phyloP scores from a whole-genome alignment of 78 protist species.

The Dictyostelium discoideum region DNA sequence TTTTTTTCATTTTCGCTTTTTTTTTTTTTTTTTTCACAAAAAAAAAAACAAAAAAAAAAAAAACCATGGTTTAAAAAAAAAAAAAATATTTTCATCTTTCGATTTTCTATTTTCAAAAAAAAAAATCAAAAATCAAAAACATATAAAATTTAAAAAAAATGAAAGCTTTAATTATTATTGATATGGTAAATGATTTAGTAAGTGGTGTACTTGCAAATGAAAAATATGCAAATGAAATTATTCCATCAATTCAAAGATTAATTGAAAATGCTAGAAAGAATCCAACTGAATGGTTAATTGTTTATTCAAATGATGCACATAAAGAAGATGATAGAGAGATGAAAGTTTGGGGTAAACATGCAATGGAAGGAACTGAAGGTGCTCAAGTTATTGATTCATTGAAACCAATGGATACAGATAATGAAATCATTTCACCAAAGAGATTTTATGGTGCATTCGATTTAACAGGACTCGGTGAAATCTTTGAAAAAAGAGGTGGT shows the following conservation, averaged over 20 bases:
- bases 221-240: constrained; percentile 12
- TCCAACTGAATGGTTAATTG: constrained; percentile 31
- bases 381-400: constrained; percentile 25
- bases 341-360: constrained; percentile 47
- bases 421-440: constrained; percentile 30
- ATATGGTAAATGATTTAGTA: constrained; percentile 49
- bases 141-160: not conserved
- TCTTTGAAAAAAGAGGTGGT: not conserved
- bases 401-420: not conserved
- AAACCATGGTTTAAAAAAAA: too few species aligned
- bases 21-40: too few species aligned
- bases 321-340: constrained; percentile 20
- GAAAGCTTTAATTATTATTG: constrained; percentile 54
- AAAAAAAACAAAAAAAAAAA: too few species aligned
- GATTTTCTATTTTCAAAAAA: too few species aligned
- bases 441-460: constrained; percentile 41
- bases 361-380: constrained; percentile 36
- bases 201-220: constrained; percentile 9
- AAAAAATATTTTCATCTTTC: too few species aligned
- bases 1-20: too few species aligned
- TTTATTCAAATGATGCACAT: constrained; percentile 36
- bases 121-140: too few species aligned
- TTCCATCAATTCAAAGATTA: constrained; percentile 8
- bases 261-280: constrained; percentile 20
- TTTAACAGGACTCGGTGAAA: not conserved